A percentile compares a stretch with the other conserved stretches of the same genome.
Conservation (phyloP, 257 asterid genomes). For the Paraleonurus japonicus region DNA sequence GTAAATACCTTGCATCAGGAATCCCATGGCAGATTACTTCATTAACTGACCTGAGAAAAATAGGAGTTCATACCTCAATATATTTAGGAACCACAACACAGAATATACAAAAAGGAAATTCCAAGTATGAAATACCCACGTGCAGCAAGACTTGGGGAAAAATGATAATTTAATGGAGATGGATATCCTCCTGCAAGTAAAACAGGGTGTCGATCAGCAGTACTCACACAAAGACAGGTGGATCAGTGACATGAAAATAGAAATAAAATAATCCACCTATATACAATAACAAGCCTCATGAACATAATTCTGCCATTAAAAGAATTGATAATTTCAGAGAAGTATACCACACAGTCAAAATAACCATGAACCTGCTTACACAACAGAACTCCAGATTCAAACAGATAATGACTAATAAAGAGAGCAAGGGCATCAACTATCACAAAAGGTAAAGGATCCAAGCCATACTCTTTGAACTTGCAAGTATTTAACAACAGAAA, state of each 20-base stretch:
- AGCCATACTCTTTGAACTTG: not conserved
- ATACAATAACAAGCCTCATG: not conserved
- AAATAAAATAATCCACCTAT: not conserved
- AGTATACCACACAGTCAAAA: not conserved
- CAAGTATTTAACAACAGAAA: not conserved
- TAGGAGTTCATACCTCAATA: slow-evolving; percentile 20
- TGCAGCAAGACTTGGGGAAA: slow-evolving; percentile 99
- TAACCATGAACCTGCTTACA: not conserved
- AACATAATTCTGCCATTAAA: not conserved
- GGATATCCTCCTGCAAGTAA: slow-evolving; percentile 90
- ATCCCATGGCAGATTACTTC: slow-evolving; percentile 99
- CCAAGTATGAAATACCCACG: slow-evolving; percentile 72
- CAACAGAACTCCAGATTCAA: slow-evolving; percentile 1
- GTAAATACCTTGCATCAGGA: slow-evolving; percentile 93
- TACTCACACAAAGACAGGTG: not conserved
- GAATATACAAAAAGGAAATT: slow-evolving; percentile 21
- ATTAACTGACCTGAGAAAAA: slow-evolving; percentile 79
- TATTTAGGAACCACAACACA: slow-evolving; percentile 14
- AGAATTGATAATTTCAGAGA: not conserved
- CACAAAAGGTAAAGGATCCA: not conserved
- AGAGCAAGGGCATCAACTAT: not conserved
- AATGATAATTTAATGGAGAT: slow-evolving; percentile 88
- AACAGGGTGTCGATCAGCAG: slow-evolving; percentile 11
- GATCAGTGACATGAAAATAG: not conserved
- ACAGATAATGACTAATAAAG: not conserved